Conservation (phyloP, 1,284 basidiomycete genomes). For the Leccinum pallidistipes region DNA sequence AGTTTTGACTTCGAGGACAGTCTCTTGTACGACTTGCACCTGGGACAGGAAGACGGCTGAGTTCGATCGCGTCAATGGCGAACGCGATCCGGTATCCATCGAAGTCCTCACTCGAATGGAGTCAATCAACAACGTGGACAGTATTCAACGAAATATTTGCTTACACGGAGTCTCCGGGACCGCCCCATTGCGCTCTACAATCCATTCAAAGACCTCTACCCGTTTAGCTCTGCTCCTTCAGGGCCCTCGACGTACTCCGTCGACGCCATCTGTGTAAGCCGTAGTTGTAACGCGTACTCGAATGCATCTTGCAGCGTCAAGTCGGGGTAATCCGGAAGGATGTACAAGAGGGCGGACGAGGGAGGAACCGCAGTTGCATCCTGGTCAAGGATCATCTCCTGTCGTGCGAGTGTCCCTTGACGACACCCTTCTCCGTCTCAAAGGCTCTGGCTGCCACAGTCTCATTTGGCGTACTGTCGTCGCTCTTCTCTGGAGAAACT, state of each 20-base stretch:
- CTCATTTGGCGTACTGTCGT: conserved; percentile 28
- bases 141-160: conserved; percentile 6
- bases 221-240: conserved; percentile 83
- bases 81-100: conserved; percentile 30
- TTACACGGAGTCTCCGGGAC: conserved; percentile 28
- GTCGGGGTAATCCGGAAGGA: conserved; percentile 54
- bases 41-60: conserved; percentile 22
- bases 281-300: conserved; percentile 79
- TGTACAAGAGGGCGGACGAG: conserved; percentile 49
- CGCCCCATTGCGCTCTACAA: conserved; percentile 56
- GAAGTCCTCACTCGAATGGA: conserved; percentile 31
- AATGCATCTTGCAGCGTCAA: conserved; percentile 64
- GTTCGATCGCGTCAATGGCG: conserved; percentile 23
- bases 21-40: conserved; percentile 9
- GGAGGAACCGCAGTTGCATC: conserved; percentile 44
- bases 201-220: conserved; percentile 87
- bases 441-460: conserved; percentile 5
- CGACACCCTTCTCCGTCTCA: conserved; percentile 13
- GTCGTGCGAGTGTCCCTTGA: not conserved
- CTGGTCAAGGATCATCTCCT: conserved; percentile 37
- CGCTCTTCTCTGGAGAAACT: no score
- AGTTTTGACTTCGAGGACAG: conserved; percentile 12
- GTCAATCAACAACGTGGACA: not conserved
- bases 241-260: conserved; percentile 86
- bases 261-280: conserved; percentile 85